Base-by-base conservation (phyloP, 805 yeast genomes). In the Ogataea methanolica region DNA sequence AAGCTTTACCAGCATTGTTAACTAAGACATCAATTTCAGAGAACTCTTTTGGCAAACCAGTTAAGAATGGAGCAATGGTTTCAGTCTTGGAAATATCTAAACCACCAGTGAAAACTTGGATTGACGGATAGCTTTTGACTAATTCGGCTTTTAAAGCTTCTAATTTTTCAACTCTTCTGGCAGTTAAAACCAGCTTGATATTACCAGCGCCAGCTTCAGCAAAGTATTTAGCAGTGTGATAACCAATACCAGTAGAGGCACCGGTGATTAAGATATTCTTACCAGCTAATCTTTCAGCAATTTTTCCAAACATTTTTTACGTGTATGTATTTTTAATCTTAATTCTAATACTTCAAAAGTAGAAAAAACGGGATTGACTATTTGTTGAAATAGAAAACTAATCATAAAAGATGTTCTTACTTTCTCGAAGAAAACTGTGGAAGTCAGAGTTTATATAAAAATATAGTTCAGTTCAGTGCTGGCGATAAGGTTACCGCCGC, bases 171-270 rank as follows among this genome's bases (percentile, higher is more conserved):
- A 69, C 61, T 66, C 82, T 72, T 70, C 82, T 73, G 31, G 82
- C 83, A 11, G 79, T 73, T 42, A 77, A 64, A 36, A 77, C 68
- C 51, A 78, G 62, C 58, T 75, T 76, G 61, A 78, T 56, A 22
- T 75, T 57, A 6, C 82, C 82, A 36, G 73, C 67, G 37, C 78
- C 72, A 16, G 80, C 80, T 40, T 73, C 81, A 39, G 96, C 94
- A 55, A 88, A 82, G 63, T 91, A 96, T 41, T 75, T 67, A 15
- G 97, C 98, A 11, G 97, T 90, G 45, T 96, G 94, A 55, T 80
- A 81, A 12, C 98, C 99, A 59, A 92, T 92, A 47, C 98, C 98
- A 15, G 96, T 82, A 23, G 96, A 88, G 7, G 98, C 98, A 52
- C 98, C 98, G n/a, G 98, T 88, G 59, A 92, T 85, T 38, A 92